phyloP scores from a whole-genome alignment of 208 protist genomes.

The Zelonia costaricensis region DNA sequence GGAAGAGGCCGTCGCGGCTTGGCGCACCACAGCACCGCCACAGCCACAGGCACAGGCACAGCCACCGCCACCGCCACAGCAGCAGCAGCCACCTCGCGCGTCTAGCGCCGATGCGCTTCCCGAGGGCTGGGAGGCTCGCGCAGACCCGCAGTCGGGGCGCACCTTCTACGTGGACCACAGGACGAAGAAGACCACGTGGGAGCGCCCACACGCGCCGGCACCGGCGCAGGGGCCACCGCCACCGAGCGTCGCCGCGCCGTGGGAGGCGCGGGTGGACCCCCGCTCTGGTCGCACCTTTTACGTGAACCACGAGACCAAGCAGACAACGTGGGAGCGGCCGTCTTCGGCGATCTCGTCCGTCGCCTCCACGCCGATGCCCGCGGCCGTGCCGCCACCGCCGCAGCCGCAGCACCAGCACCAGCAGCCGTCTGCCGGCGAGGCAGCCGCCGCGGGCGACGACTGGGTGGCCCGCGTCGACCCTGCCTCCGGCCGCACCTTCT shows the following conservation, averaged over 20 bases:
- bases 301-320: slow-evolving; percentile 68
- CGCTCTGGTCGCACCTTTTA: slow-evolving; percentile 62
- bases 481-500: slow-evolving; percentile 52
- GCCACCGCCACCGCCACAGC: slow-evolving; percentile 12
- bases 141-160: slow-evolving; percentile 28
- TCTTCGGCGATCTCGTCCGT: neutral
- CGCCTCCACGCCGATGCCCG: neutral
- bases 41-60: slow-evolving; percentile 9
- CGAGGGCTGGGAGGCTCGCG: slow-evolving; percentile 35
- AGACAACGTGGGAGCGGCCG: slow-evolving; percentile 63
- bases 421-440: too few species aligned
- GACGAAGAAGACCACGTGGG: slow-evolving; percentile 54
- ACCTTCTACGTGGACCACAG: slow-evolving; percentile 62
- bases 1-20: slow-evolving; percentile 35
- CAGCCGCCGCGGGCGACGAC: slow-evolving; percentile 14
- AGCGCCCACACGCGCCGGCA: slow-evolving; percentile 30
- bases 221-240: too few species aligned
- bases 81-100: too few species aligned
- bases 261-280: slow-evolving; percentile 50
- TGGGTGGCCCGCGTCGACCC: slow-evolving; percentile 59
- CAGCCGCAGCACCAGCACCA: neutral
- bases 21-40: slow-evolving; percentile 1
- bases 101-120: slow-evolving; percentile 26
- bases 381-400: neutral
- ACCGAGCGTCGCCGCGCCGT: slow-evolving; percentile 7